Percentiles rank a stretch among this genome's conserved stretches.
Evolutionary conservation across 2,329 filamentous ascomycete genomes (phyloP).

Genomic region (Fusarium mangiferae): DNA sequence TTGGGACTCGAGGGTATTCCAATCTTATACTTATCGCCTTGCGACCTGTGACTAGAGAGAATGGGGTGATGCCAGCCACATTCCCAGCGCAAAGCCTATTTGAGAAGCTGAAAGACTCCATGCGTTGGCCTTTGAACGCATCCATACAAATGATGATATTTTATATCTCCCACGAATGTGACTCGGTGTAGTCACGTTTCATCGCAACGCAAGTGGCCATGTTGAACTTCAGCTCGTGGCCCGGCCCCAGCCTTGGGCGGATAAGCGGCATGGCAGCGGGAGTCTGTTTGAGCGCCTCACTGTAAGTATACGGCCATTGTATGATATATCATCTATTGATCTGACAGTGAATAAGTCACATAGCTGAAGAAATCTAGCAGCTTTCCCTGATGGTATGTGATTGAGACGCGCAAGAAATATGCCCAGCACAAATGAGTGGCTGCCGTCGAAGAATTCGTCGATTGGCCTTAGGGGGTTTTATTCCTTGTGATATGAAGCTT

Average conservation of each 20-base stretch:
- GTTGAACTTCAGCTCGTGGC: neutral
- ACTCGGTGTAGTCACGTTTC: neutral
- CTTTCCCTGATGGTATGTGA: too few species aligned
- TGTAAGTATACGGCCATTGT: neutral
- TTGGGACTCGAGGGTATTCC: too few species aligned
- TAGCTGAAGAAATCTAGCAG: too few species aligned
- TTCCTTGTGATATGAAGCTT: too few species aligned
- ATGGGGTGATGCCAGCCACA: neutral
- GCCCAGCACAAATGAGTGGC: too few species aligned
- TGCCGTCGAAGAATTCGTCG: too few species aligned
- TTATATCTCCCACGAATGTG: neutral
- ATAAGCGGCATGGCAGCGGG: neutral
- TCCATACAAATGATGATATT: rapidly evolving
- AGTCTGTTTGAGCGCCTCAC: neutral
- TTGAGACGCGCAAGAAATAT: too few species aligned
- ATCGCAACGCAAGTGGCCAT: rapidly evolving
- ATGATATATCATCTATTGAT: neutral
- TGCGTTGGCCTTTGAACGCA: rapidly evolving
- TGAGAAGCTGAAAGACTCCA: neutral
- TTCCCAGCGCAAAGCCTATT: neutral
- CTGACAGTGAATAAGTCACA: too few species aligned
- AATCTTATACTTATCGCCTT: neutral
- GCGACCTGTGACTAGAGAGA: neutral
- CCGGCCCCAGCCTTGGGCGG: rapidly evolving
- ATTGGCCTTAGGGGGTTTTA: too few species aligned